phyloP scores from a whole-genome alignment of 371 early-diverging fungal genomes.

The Funneliformis caledonium region DNA sequence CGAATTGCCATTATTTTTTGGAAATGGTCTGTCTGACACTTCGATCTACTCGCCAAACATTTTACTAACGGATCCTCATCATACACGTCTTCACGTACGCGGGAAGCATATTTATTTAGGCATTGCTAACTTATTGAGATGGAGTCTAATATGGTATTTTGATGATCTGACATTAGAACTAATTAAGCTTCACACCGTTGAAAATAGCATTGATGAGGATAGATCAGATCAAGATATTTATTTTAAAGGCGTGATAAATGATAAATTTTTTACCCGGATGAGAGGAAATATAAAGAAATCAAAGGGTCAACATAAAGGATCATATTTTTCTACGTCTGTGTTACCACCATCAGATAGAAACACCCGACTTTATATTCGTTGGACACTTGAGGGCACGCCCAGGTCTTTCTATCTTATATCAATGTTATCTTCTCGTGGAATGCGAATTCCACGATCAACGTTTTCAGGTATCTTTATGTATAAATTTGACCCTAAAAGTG shows the following conservation, averaged over 20 bases:
- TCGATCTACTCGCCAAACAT: slow-evolving; percentile 55
- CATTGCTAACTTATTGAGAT: slow-evolving; percentile 55
- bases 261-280: neutral
- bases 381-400: slow-evolving; percentile 31
- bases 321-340: neutral
- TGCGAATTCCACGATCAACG: slow-evolving; percentile 20
- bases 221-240: neutral
- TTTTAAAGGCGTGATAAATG: neutral
- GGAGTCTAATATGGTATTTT: slow-evolving; percentile 58
- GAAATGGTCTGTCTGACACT: slow-evolving; percentile 50
- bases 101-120: slow-evolving; percentile 57
- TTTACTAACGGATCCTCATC: slow-evolving; percentile 59
- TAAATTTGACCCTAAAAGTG: slow-evolving; percentile 49
- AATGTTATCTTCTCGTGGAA: slow-evolving; percentile 12
- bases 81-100: slow-evolving; percentile 55
- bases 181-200: slow-evolving; percentile 7
- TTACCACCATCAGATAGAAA: slow-evolving; percentile 27
- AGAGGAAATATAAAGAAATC: neutral
- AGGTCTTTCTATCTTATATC: slow-evolving; percentile 18
- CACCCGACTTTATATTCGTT: slow-evolving; percentile 35
- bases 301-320: neutral
- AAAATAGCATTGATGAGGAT: neutral
- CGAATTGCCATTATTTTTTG: slow-evolving; percentile 55
- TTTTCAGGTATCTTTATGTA: slow-evolving; percentile 55
- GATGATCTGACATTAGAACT: slow-evolving; percentile 41